Percentiles rank a stretch among this genome's conserved stretches.
Conservation (phyloP, 176 grass and related monocot genomes). For the Zea luxurians region DNA sequence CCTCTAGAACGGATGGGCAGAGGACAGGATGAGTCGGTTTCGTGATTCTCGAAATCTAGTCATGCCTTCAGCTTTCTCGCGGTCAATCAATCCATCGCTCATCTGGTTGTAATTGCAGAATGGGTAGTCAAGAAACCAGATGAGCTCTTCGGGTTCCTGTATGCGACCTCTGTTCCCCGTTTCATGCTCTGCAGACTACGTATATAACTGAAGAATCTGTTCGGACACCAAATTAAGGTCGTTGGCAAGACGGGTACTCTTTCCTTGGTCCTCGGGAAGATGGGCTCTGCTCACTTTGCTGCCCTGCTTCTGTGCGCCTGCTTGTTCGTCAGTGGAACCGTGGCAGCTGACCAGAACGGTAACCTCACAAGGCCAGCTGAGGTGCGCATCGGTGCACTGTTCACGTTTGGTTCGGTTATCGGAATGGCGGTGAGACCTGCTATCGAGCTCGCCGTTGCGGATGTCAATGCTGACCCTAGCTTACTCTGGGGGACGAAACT, state of each 20-base stretch:
- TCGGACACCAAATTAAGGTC: neutral
- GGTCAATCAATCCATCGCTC: neutral
- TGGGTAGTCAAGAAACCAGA: neutral
- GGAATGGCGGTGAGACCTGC: slow-evolving; percentile 56
- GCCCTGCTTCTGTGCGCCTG: slow-evolving; percentile 24
- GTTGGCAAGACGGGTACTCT: neutral
- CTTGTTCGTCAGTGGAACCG: slow-evolving; percentile 27
- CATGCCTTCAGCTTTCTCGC: neutral
- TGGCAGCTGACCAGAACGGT: slow-evolving; percentile 34
- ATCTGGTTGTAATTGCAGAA: neutral
- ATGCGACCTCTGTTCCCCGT: neutral
- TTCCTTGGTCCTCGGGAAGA: slow-evolving; percentile 22
- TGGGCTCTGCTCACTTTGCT: slow-evolving; percentile 39
- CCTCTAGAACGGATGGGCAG: neutral
- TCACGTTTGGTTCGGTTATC: slow-evolving; percentile 68
- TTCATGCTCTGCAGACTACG: neutral
- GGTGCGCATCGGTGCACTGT: slow-evolving; percentile 56
- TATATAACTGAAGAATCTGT: neutral
- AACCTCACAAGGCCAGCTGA: slow-evolving; percentile 37
- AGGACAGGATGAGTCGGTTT: neutral
- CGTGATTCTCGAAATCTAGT: neutral
- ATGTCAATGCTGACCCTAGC: slow-evolving; percentile 59
- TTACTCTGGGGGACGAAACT: slow-evolving; percentile 57
- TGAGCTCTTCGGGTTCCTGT: neutral
- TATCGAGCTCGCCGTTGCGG: slow-evolving; percentile 65